Conservation (phyloP, 2,329 filamentous ascomycete genomes). For the Neofusicoccum laricinum region DNA sequence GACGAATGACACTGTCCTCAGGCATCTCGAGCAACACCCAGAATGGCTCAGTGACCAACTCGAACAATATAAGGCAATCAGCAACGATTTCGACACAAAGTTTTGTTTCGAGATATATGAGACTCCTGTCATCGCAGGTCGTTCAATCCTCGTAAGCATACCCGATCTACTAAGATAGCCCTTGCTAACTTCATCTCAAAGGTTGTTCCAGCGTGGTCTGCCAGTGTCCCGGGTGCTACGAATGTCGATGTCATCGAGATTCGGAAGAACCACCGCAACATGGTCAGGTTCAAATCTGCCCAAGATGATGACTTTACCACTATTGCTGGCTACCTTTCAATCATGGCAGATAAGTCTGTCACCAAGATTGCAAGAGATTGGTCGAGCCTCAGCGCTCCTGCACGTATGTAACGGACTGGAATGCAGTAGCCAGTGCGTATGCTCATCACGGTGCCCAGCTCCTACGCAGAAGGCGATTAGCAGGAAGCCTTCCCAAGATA, state of each 20-base stretch:
- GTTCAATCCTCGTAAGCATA: constrained; percentile 25
- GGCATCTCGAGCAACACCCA: constrained; percentile 34
- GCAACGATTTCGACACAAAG: constrained; percentile 34
- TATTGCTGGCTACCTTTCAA: constrained; percentile 21
- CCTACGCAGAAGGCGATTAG: background rate
- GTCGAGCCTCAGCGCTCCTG: background rate
- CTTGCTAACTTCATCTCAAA: constrained; percentile 18
- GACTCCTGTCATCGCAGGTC: constrained; percentile 26
- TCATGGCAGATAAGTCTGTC: constrained; percentile 20
- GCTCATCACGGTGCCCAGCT: background rate
- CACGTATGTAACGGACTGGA: background rate
- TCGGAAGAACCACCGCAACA: constrained; percentile 32
- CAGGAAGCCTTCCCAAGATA: background rate
- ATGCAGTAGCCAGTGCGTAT: background rate
- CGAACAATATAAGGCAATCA: constrained; percentile 35
- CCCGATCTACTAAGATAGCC: background rate
- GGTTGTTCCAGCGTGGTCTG: constrained; percentile 37
- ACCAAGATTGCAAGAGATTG: background rate
- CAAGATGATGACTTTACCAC: constrained; percentile 24
- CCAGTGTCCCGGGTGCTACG: constrained; percentile 33
- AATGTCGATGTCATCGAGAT: constrained; percentile 34
- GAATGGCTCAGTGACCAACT: constrained; percentile 37
- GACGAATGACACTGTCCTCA: constrained; percentile 29
- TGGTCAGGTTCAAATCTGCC: constrained; percentile 32
- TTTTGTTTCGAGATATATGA: constrained; percentile 32